These are phyloP conservation scores for Mycena galopus DNA, from an alignment of 768 basidiomycete species.

Conservation along the genomic window DNA sequence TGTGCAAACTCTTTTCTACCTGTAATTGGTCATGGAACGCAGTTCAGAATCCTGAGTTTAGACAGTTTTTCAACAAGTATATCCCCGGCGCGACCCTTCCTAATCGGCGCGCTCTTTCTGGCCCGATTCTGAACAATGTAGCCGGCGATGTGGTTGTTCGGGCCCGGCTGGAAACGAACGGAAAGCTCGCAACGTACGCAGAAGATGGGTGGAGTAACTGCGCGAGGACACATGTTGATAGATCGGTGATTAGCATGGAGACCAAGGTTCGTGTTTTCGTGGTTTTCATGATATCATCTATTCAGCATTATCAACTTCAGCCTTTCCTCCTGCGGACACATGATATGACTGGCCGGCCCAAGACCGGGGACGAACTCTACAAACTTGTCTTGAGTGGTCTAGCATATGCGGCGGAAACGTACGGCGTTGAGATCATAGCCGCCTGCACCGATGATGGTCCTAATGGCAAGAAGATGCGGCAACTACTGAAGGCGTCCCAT, in stretches of 20 bases:
- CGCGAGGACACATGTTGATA: background rate
- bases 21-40: conserved; percentile 7
- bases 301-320: background rate
- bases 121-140: background rate
- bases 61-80: background rate
- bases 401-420: background rate
- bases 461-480: conserved; percentile 36
- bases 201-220: background rate
- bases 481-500: conserved; percentile 8
- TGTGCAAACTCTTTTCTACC: background rate
- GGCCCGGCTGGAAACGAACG: background rate
- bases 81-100: background rate
- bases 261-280: background rate
- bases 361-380: background rate
- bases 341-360: background rate
- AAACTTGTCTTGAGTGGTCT: background rate
- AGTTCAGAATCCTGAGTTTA: background rate
- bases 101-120: background rate
- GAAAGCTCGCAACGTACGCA: background rate
- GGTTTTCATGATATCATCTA: background rate
- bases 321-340: background rate
- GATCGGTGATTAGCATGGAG: background rate
- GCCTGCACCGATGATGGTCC: background rate
- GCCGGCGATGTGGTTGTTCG: background rate
- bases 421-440: background rate